These are phyloP conservation scores for Cladophialophora immunda DNA, from an alignment of 2,329 filamentous ascomycete genomes.

Conservation along the genomic window DNA sequence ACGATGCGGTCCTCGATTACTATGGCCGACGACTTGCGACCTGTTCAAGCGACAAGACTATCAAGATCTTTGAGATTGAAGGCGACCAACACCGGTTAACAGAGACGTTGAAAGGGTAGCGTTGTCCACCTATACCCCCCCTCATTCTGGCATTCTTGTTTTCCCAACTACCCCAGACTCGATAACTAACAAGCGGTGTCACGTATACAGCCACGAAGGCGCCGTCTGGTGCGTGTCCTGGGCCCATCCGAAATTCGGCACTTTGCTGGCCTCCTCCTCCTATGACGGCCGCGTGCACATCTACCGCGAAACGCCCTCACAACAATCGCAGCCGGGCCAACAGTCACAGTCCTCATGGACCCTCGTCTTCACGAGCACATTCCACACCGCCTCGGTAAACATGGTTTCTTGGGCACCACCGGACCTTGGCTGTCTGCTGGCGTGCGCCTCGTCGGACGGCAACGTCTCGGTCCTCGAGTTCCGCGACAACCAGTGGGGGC, in stretches of 20 bases:
- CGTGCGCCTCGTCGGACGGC: constrained; percentile 92
- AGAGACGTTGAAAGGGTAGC: constrained; percentile 96
- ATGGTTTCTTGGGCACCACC: constrained; percentile 98
- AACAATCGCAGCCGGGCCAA: constrained; percentile 44
- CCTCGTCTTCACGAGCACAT: constrained; percentile 88
- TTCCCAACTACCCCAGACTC: no score
- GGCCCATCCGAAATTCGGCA: constrained; percentile 98
- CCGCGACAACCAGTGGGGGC: constrained; percentile 92
- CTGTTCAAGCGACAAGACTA: constrained; percentile 96
- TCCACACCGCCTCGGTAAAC: constrained; percentile 96
- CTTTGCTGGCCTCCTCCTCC: constrained; percentile 91
- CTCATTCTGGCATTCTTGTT: background rate
- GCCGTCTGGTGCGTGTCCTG: constrained; percentile 98
- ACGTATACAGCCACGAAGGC: constrained; percentile 84
- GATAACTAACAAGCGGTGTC: background rate
- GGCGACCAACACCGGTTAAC: constrained; percentile 87
- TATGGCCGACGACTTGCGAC: constrained; percentile 96
- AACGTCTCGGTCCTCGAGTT: constrained; percentile 95
- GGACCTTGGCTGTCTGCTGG: constrained; percentile 91
- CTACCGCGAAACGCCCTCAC: constrained; percentile 77
- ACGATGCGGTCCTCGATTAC: constrained; percentile 98
- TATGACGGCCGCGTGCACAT: constrained; percentile 99
- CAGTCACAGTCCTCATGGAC: constrained; percentile 70
- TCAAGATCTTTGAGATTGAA: constrained; percentile 99
- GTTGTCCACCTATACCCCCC: background rate